These are phyloP conservation scores for Syzygium syzygioides DNA, from an alignment of 441 rosid genomes.

Conservation along the genomic window DNA sequence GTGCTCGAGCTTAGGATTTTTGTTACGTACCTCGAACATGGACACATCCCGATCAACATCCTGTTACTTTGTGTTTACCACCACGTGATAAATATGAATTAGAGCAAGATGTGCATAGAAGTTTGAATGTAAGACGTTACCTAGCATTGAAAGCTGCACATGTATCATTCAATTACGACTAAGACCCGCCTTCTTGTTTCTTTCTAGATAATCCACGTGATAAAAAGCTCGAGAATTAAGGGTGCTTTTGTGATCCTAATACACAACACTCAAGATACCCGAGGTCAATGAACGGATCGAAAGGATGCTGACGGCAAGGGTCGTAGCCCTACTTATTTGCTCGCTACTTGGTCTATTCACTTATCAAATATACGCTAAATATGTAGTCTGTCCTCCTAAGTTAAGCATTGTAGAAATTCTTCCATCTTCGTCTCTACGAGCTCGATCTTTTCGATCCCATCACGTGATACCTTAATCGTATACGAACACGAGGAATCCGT, in stretches of 20 bases:
- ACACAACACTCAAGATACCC: background rate
- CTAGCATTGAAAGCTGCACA: background rate
- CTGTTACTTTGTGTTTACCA: background rate
- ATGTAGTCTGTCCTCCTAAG: background rate
- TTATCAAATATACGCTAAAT: fast-evolving
- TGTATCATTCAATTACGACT: background rate
- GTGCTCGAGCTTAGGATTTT: background rate
- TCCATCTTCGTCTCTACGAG: background rate
- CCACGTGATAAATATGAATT: background rate
- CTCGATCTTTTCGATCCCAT: background rate
- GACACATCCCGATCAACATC: background rate
- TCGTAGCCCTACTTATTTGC: background rate
- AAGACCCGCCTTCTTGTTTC: background rate
- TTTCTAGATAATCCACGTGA: background rate
- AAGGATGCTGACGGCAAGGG: background rate
- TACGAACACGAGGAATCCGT: background rate
- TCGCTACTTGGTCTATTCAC: background rate
- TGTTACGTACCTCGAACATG: background rate
- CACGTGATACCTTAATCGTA: background rate
- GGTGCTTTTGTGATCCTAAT: background rate
- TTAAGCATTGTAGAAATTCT: background rate
- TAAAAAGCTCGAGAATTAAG: background rate
- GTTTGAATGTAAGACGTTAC: background rate
- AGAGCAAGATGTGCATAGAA: background rate
- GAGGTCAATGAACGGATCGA: background rate